Evolutionary conservation across 2,329 filamentous ascomycete species (phyloP), one percentile per base, ranked within the genome.

Genomic region (Fulvia fulva): DNA sequence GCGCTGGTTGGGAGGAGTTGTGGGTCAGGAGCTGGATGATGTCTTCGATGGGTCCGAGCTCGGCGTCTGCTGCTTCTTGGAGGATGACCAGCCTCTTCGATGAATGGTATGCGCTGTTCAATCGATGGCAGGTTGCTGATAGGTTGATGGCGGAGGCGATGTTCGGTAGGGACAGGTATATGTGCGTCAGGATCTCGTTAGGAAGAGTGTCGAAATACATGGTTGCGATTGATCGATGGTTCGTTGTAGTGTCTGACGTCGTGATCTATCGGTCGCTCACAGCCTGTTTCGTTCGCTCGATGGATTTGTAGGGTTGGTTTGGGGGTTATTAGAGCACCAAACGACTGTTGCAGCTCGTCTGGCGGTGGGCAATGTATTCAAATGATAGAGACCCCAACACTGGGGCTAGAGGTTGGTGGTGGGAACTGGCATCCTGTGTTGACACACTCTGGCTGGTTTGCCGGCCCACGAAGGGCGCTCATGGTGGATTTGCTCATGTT

Each of bases 11-110:
- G 59, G 79, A 83, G 43, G 78, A 73, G 63, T 87, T 86, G 67
- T 85, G 80, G 19, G 83, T 86, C 37, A 85, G 73, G 19, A 87
- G 73, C 66, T 85, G 83, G 56, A 82, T 76, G 59, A 83, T 79
- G 68, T 86, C 83, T 57, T 81, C 66, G 14, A 86, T 69, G 2
- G 84, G 84, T 0, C 84, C 83, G 63, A 80, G 83, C 67, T 86
- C 80, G 30, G 73, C 68, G 66, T 85, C 81, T 25, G 80, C 80
- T 25, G 78, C 81, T 52, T 74, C 67, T 58, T 78, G 76, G 55
- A 87, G 77, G 54, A 85, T 82, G 53, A 76, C 66, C 19, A 85
- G 74, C 63, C 81, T 81, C 66, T 81, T 81, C 49, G 81, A 81
- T 11, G 78, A 79, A 19, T 76, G 70, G 63, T 80, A 82, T 60